Base-by-base conservation (phyloP, 805 yeast species). In the Candida quercuum region DNA sequence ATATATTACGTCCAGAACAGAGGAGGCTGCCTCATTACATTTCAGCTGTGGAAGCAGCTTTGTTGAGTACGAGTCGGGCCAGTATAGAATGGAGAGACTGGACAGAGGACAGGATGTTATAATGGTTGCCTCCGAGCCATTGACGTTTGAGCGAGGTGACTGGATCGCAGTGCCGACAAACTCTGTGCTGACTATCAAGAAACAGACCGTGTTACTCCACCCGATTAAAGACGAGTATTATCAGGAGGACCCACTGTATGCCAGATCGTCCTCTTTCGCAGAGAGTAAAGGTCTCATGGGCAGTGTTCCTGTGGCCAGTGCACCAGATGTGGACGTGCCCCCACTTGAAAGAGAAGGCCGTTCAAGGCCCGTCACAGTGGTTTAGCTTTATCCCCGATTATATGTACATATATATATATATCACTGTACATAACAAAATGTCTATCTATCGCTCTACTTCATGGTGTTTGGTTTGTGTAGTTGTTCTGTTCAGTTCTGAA, bases 101-200 rank as follows among this genome's bases (percentile, higher is more conserved):
- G 95, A 89, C 60, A 72, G 97, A 37, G 84, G 93, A 9, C 97
- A 91, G 60, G 91, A 87, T 59, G 91, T 93, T 14, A 82, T 91
- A n/a, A 83, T 93, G 81, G 93, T 93, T 35, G 96, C 99, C 2
- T 83, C 95, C 14, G 99, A 93, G 56, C 99, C 99, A 0, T 69
- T 93, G 40, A 93, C 99, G 0, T 93, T 93, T 59, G 98, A 93
- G 63, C 67, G 99, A 39, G 91, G 89, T 28, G 99, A 93, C 61
- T 93, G 99, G 99, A 85, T 91, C 36, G 81, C 96, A 4, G 94
- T 93, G 1, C 98, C 98, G 2, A 84, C 98, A 1, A 93, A 93
- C 57, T 84, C 97, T 3, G 66, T 82, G 1, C 59, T 93, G 13
- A 85, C 96, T 0, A 78, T 93, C 41, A 80, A 78, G 46, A 80